Base-by-base conservation (phyloP, 2,329 filamentous ascomycete genomes). In the Alternaria triticimaculans region DNA sequence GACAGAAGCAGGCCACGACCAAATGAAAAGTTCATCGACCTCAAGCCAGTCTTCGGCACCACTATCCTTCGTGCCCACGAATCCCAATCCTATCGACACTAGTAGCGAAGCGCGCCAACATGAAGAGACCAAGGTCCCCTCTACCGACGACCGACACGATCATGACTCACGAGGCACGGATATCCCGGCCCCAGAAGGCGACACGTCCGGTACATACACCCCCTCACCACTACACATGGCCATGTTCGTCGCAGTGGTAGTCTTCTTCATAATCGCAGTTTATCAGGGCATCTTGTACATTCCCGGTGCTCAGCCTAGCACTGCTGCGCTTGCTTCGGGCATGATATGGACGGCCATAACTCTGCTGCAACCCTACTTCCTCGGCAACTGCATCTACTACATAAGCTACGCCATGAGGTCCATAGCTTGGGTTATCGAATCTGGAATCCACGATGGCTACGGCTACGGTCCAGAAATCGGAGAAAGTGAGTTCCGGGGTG, bases 391-490 rank as follows among this genome's bases (percentile, higher is more conserved):
- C 37, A 10, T 41, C n/a, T 9, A 11, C 9, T 1, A 0, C 37
- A 18, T 41, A 41, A 3, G 0, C 1, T 41, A 41, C 37, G 37
- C 37, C 0, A 18, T 41, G 2, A n/a, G 37, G 1, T n/a, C 0
- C 33, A 0, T 37, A 3, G 33, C 30, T 3, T 3, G 6, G 6
- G 30, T 7, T 11, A 33, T 33, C 25, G 25, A 26, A 26, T 9
- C 25, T 9, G 25, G 8, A 9, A 9, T 26, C 25, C 25, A 26
- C 8, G 25, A 26, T 26, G 25, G 25, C 25, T 26, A 26, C 8
- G 25, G 8, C 25, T 9, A 26, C 25, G 25, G 25, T 26, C 8
- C 8, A 25, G 23, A 8, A 25, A 25, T 25, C 23, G 23, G 23
- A 25, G 23, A 25, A 25, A 25, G 23, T 25, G 23, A 25, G 7